Conservation (phyloP, 2,329 filamentous ascomycete genomes). For the Fusarium udum region DNA sequence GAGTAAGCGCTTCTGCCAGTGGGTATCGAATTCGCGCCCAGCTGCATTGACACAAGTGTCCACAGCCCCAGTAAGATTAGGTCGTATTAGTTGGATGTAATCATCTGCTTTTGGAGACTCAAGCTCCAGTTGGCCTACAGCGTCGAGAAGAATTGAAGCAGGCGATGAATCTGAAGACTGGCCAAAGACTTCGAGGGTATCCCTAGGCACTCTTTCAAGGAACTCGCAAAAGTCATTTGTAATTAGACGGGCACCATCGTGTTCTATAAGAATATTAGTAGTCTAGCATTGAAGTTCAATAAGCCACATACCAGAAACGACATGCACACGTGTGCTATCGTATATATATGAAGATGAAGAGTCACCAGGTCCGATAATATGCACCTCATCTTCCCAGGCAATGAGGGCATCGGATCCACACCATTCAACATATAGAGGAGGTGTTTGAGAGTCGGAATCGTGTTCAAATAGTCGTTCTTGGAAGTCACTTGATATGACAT, state of each 20-base stretch:
- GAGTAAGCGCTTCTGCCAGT: constrained; percentile 96
- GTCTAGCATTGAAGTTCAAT: too few relatives aligned
- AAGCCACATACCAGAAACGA: constrained; percentile 73
- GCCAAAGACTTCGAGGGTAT: constrained; percentile 88
- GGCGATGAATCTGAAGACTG: constrained; percentile 88
- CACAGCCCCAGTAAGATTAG: constrained; percentile 89
- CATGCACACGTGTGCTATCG: constrained; percentile 86
- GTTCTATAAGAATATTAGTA: constrained; percentile 54
- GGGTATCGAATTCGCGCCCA: constrained; percentile 86
- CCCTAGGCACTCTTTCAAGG: constrained; percentile 88
- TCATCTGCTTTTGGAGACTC: constrained; percentile 98
- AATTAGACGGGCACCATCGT: constrained; percentile 88
- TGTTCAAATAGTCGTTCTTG: constrained; percentile 93
- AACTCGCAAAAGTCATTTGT: constrained; percentile 98
- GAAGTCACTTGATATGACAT: constrained; percentile 95
- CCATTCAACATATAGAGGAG: constrained; percentile 91
- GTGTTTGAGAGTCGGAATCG: constrained; percentile 84
- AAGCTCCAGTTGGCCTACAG: constrained; percentile 87
- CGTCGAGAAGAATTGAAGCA: constrained; percentile 92
- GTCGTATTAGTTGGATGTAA: constrained; percentile 92
- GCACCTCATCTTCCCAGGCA: constrained; percentile 97
- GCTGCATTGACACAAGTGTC: constrained; percentile 94
- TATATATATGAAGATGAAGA: constrained; percentile 84
- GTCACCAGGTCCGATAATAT: constrained; percentile 87
- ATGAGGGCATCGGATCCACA: constrained; percentile 95